Evolutionary conservation across 2,329 filamentous ascomycete genomes (phyloP).

Genomic region (Cucurbitaria berberidis): DNA sequence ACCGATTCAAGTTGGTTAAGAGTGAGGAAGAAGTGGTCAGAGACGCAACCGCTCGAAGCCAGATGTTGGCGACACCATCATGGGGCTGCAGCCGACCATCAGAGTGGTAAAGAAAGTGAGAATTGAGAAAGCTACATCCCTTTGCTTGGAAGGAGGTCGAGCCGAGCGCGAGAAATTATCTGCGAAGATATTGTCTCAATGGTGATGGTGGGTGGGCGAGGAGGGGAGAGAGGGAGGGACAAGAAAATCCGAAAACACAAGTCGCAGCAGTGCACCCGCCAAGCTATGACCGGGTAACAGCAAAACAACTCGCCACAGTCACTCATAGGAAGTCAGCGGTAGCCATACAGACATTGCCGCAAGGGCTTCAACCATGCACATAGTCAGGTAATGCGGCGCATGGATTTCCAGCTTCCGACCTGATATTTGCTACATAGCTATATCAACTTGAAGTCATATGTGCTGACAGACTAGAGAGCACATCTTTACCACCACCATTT

Average conservation of each 20-base stretch:
- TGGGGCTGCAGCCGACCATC: background rate
- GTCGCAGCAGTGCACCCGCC: background rate
- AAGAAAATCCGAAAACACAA: background rate
- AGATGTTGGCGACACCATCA: background rate
- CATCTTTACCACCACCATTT: background rate
- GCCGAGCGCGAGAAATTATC: background rate
- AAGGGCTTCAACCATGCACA: background rate
- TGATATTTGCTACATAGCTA: conserved; percentile 1
- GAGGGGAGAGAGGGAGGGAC: background rate
- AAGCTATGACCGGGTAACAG: background rate
- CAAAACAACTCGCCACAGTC: background rate
- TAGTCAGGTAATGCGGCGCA: background rate
- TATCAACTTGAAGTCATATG: background rate
- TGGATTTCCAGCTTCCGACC: background rate
- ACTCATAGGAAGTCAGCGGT: background rate
- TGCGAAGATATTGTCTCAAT: background rate
- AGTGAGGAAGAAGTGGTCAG: background rate
- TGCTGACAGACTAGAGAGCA: background rate
- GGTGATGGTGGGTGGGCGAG: background rate
- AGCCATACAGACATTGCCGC: background rate
- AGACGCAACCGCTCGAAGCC: background rate
- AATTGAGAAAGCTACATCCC: background rate
- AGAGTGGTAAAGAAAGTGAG: background rate
- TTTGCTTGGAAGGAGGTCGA: background rate
- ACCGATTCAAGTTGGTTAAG: background rate